phyloP scores from a whole-genome alignment of 495 filamentous ascomycete species.

The Podospora bellae-mahoneyi region DNA sequence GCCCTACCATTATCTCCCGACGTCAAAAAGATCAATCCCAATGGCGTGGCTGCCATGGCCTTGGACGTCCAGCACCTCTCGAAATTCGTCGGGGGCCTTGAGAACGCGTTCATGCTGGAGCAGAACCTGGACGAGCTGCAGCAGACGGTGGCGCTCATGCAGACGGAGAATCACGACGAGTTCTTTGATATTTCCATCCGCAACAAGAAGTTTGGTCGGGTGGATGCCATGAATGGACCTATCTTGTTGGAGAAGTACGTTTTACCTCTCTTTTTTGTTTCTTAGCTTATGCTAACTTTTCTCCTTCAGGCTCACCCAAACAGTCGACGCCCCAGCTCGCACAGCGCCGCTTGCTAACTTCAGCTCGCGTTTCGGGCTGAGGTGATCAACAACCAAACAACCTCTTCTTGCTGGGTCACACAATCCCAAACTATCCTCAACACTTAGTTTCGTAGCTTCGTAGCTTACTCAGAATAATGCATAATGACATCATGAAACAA shows the following conservation, averaged over 20 bases:
- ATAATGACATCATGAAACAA: background rate
- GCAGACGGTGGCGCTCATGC: slow-evolving; percentile 83
- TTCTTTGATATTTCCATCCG: slow-evolving; percentile 85
- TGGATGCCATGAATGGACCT: slow-evolving; percentile 85
- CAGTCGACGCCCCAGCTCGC: slow-evolving; percentile 55
- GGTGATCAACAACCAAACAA: slow-evolving; percentile 32
- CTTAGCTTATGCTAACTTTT: background rate
- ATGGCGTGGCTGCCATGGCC: slow-evolving; percentile 74
- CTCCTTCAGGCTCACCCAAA: slow-evolving; percentile 55
- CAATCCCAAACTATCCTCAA: background rate
- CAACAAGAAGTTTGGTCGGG: slow-evolving; percentile 88
- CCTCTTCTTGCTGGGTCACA: too few species aligned
- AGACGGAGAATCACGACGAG: slow-evolving; percentile 83
- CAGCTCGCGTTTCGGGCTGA: slow-evolving; percentile 67
- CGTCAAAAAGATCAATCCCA: slow-evolving; percentile 80
- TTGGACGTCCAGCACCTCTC: slow-evolving; percentile 79
- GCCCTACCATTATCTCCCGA: slow-evolving; percentile 76
- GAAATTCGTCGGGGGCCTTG: slow-evolving; percentile 78
- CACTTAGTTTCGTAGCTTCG: background rate
- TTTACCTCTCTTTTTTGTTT: background rate
- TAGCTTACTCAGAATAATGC: background rate
- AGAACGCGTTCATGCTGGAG: slow-evolving; percentile 70
- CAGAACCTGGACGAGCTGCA: slow-evolving; percentile 88
- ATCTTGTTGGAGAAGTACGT: slow-evolving; percentile 79
- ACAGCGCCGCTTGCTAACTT: slow-evolving; percentile 64